A percentile compares a stretch with the other conserved stretches of the same genome.
phyloP scores from a whole-genome alignment of 2,329 filamentous ascomycete genomes.

The Colletotrichum sp. region DNA sequence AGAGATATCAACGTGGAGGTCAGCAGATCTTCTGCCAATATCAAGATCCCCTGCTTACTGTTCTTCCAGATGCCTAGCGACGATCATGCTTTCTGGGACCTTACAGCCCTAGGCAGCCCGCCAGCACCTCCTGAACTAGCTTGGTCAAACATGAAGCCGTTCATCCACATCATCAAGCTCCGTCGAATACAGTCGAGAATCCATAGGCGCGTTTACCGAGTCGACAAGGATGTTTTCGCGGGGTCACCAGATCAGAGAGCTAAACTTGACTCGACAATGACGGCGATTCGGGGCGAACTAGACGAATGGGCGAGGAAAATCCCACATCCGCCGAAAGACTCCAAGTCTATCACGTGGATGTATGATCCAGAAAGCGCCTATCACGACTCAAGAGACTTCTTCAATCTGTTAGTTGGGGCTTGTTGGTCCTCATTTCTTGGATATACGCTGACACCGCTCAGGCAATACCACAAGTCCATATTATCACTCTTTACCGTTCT shows the following conservation, averaged over 20 bases:
- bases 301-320: constrained; percentile 25
- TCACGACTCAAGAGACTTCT: constrained; percentile 30
- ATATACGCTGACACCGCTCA: not conserved
- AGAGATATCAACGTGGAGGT: constrained; percentile 35
- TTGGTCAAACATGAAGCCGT: constrained; percentile 29
- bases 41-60: not conserved
- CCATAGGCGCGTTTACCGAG: constrained; percentile 24
- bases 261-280: constrained; percentile 24
- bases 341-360: constrained; percentile 28
- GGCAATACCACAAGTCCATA: constrained; percentile 29
- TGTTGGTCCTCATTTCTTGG: too few relatives aligned
- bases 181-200: constrained; percentile 26
- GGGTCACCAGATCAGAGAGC: not conserved
- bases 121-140: not conserved
- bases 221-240: constrained; percentile 25
- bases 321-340: constrained; percentile 26
- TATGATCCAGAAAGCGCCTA: constrained; percentile 30
- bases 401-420: constrained; percentile 20
- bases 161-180: constrained; percentile 31
- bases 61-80: constrained; percentile 26
- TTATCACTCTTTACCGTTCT: constrained; percentile 28
- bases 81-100: constrained; percentile 25
- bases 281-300: constrained; percentile 21
- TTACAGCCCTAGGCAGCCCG: constrained; percentile 12
- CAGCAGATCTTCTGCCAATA: not conserved